Evolutionary conservation across 768 basidiomycete genomes (phyloP), one percentile per base, ranked within the genome.

Genomic region (Candolleomyces eurysporus): DNA sequence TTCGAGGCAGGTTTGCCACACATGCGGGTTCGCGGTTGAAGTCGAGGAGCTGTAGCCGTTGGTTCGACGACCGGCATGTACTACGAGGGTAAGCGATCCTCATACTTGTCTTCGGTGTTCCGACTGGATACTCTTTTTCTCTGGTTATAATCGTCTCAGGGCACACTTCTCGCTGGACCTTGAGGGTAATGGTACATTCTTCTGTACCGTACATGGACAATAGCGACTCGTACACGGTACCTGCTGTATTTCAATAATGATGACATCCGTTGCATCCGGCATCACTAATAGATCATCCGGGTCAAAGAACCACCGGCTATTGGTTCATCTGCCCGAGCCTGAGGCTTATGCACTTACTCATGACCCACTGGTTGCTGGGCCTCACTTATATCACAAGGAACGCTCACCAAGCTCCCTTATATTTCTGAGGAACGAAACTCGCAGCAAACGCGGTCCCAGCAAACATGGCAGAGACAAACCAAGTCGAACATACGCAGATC

Each of bases 1-100:
- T 13, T 83, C 80, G 11, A 78, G 84, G 64, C 92, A 98, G 77
- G 78, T 90, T 53, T 98, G 96, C 68, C 87, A 86, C 67, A 85
- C 84, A 63, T 98, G 96, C 74, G 96, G 95, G 16, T 97, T 97
- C 72, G 89, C 90, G 16, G 83, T 97, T 48, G 91, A 96, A 46
- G 87, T 94, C 10, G 96, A 97, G 73, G 87, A 90, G 66, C 79
- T 94, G 55, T 95, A 66, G 75, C 26, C 4, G 26, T 2, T 26
- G 26, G 26, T 26, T 26, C 26, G 26, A 26, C 26, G 26, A 26
- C 26, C 26, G 26, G 4, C 26, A 26, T 26, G 26, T 26, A 26
- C n/a, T n/a, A n/a, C n/a, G n/a, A n/a, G n/a, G n/a, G 26, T 26
- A 26, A 26, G 26, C 26, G 26, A 26, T 26, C 26, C 26, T 26